Evolutionary conservation across 1,284 basidiomycete genomes (phyloP), one percentile per base, ranked within the genome.

Genomic region (Trametes polyzona): DNA sequence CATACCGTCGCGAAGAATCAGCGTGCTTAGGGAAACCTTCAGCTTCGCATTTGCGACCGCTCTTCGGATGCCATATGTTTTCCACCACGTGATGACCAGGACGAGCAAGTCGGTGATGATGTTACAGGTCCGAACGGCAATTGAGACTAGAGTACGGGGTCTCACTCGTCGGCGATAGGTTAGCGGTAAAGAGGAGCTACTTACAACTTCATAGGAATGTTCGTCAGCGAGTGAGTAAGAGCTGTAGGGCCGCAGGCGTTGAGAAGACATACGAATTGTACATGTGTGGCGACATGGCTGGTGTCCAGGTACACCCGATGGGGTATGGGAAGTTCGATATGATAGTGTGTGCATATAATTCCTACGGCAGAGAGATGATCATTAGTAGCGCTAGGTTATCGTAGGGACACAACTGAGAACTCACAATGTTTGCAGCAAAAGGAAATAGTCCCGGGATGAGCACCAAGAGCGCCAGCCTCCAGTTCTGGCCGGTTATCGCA

Each of bases 1-100:
- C 55, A 12, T 30, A 57, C 59, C 59, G 37, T 61, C 59, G 26
- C 59, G 43, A 2, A 61, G 17, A 1, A 61, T 21, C 4, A 57
- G 40, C 17, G 55, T 55, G 5, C 32, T 40, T 5, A 54, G 35
- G 0, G 59, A 47, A 3, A 56, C 24, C 24, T 42, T 57, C 19
- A 61, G 29, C 36, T 53, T 54, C 4, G 44, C 37, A 2, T 41
- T 23, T 7, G 21, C 30, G 3, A 52, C 55, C 23, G 52, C 47
- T 27, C 27, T 47, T 19, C 35, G 40, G 17, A 57, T 47, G 2
- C 17, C 43, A 26, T 61, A 57, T 14, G 59, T 61, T 11, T 51
- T 30, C 47, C 36, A 46, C 59, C 59, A 61, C 1, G 59, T 61
- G 6, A 61, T 48, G 17, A 29, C 1, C 12, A 61, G 52, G 7